Percentiles rank a stretch among this genome's conserved stretches.
These are phyloP conservation scores for Candida sp. DNA, from an alignment of 1,139 yeast species.

Conservation along the genomic window DNA sequence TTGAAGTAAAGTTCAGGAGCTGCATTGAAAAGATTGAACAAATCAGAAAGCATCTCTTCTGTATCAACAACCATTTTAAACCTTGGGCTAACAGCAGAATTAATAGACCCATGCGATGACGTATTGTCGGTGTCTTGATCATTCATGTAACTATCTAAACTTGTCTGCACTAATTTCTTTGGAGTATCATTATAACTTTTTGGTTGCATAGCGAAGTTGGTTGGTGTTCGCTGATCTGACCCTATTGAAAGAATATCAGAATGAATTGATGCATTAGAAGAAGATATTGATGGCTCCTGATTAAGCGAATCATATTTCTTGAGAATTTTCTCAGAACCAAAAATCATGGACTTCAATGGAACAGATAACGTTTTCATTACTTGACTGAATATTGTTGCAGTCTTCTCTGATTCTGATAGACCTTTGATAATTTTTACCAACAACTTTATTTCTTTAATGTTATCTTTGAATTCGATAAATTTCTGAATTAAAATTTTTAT, in stretches of 20 bases:
- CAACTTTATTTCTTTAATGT: conserved; percentile 26
- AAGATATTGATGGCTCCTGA: conserved; percentile 4
- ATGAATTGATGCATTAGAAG: conserved; percentile 8
- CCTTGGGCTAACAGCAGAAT: conserved; percentile 1
- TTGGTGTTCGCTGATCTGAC: background rate
- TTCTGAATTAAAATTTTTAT: conserved; percentile 19
- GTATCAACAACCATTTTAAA: conserved; percentile 14
- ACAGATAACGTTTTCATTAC: conserved; percentile 20
- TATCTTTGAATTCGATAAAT: conserved; percentile 23
- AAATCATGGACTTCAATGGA: conserved; percentile 26
- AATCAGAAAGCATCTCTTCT: conserved; percentile 33
- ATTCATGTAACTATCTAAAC: conserved; percentile 10
- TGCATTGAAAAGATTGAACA: conserved; percentile 31
- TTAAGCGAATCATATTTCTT: conserved; percentile 16
- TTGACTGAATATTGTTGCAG: conserved; percentile 17
- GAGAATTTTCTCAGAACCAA: conserved; percentile 27
- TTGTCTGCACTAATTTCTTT: conserved; percentile 4
- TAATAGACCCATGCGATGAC: conserved; percentile 2
- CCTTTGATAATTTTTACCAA: conserved; percentile 39
- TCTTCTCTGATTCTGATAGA: conserved; percentile 27
- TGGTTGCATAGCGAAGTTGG: background rate
- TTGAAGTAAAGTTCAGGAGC: conserved; percentile 36
- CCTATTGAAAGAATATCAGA: conserved; percentile 8
- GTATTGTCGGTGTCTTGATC: conserved; percentile 1
- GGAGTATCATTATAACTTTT: background rate